Conservation (phyloP, 2,329 filamentous ascomycete species). For the Gaeumannomyces sp. region DNA sequence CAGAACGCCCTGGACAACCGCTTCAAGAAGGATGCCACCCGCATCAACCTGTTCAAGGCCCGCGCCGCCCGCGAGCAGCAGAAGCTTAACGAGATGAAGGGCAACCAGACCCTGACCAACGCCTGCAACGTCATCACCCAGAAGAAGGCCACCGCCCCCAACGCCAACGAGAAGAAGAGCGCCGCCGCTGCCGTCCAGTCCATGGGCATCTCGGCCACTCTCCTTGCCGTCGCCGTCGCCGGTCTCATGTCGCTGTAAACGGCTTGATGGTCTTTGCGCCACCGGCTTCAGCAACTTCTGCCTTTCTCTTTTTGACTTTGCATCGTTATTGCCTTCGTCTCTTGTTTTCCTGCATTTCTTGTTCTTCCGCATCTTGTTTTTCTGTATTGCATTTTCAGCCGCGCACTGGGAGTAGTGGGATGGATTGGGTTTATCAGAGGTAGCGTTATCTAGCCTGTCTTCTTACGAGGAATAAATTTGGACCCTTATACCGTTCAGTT, state of each 20-base stretch:
- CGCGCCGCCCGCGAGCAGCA: conserved; percentile 21
- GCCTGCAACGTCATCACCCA: conserved; percentile 4
- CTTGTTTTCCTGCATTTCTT: background rate
- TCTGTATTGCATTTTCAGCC: background rate
- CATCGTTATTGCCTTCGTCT: background rate
- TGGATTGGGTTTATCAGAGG: background rate
- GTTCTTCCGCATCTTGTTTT: background rate
- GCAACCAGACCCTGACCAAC: conserved; percentile 28
- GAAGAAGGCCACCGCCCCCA: background rate
- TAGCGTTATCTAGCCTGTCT: background rate
- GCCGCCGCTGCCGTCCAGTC: background rate
- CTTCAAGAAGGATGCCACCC: conserved; percentile 29
- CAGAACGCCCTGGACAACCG: conserved; percentile 25
- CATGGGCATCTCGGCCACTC: conserved; percentile 5
- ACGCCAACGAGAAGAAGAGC: background rate
- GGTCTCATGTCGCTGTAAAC: conserved; percentile 11
- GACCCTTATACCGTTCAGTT: background rate
- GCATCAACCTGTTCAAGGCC: conserved; percentile 27
- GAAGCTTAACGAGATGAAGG: conserved; percentile 24
- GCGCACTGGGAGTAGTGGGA: background rate
- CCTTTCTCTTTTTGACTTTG: background rate
- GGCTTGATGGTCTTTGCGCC: background rate
- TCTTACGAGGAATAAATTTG: background rate
- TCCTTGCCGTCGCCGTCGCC: conserved; percentile 10
- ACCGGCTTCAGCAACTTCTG: background rate